Evolutionary conservation across 257 asterid genomes (phyloP), one percentile per base, ranked within the genome.

Genomic region (Gentiana dahurica): DNA sequence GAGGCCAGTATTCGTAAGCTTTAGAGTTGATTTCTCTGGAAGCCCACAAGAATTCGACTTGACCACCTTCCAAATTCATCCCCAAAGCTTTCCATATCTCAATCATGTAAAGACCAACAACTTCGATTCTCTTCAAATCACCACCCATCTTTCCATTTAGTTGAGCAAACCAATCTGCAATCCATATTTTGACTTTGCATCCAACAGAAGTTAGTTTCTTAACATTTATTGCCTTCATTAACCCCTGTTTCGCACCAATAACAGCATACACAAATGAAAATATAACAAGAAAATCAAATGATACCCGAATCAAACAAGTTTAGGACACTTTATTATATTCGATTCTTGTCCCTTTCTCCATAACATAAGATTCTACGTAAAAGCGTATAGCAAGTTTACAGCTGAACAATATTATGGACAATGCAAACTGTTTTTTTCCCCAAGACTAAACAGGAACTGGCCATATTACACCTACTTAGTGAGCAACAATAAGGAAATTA

Each of bases 151-250:
- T 89, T 75, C 81, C 83, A 78, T 86, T 89, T 13, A 86, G 71
- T 73, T 83, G 95, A 0, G 97, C 95, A 75, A 86, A 89, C 94
- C 95, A 83, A 77, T 89, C 97, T 3, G 95, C 95, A 54, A 89
- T 83, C 95, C 97, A 89, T 32, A 89, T 86, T 69, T 83, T 86
- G 61, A 86, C 95, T 63, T 80, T 84, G 84, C 97, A 89, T 63
- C 97, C 97, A 43, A 94, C 84, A 13, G 84, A 73, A 58, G 84
- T 79, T 61, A 88, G 79, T 61, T 86, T 89, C 73, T 89, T 89
- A 59, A 86, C 97, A 68, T 80, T 89, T 54, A 89, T 80, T 55
- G 78, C 86, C 78, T 89, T 89, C 97, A 89, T 71, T 53, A 89
- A 94, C 35, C 97, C 97, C 97, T 89, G 71, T 51, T 64, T 45